A percentile compares a stretch with the other conserved stretches of the same genome.
Evolutionary conservation across 192 early-diverging fungal species (phyloP).

Genomic region (Cladochytrium replicatum): DNA sequence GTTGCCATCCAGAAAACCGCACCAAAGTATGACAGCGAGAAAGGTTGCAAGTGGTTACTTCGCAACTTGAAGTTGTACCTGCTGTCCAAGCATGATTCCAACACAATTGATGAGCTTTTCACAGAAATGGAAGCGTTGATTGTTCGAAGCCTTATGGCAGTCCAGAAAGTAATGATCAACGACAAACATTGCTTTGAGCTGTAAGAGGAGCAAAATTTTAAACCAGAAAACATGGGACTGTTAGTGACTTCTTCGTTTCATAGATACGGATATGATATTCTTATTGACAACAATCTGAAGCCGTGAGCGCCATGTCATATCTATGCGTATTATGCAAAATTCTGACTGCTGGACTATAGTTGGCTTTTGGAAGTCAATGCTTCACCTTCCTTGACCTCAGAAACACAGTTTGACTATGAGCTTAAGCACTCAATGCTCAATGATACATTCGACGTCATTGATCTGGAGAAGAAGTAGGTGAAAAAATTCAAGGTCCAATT

Average conservation of each 20-base stretch:
- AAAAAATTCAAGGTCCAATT: neutral
- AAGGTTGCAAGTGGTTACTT: slow-evolving; percentile 56
- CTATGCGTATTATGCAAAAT: slow-evolving; percentile 1
- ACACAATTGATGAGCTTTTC: slow-evolving; percentile 36
- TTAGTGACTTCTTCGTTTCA: neutral
- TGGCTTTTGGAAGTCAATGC: slow-evolving; percentile 59
- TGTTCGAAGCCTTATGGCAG: slow-evolving; percentile 44
- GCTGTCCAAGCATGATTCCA: slow-evolving; percentile 37
- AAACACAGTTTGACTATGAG: slow-evolving; percentile 57
- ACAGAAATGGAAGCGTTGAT: slow-evolving; percentile 54
- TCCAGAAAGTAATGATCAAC: slow-evolving; percentile 61
- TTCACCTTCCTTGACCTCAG: slow-evolving; percentile 44
- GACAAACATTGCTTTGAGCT: slow-evolving; percentile 60
- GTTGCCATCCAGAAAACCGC: slow-evolving; percentile 54
- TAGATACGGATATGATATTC: slow-evolving; percentile 51
- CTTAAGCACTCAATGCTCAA: slow-evolving; percentile 49
- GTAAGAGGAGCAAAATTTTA: slow-evolving; percentile 13
- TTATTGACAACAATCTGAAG: slow-evolving; percentile 47
- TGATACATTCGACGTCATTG: slow-evolving; percentile 51
- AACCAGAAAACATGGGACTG: neutral
- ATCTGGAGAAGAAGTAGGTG: slow-evolving; percentile 37
- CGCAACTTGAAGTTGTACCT: slow-evolving; percentile 45
- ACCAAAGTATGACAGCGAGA: slow-evolving; percentile 43
- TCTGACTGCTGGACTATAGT: slow-evolving; percentile 13
- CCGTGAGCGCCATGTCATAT: slow-evolving; percentile 29